These are phyloP conservation scores for Pleurotus citrinopileatus DNA, from an alignment of 768 basidiomycete genomes.

Conservation along the genomic window DNA sequence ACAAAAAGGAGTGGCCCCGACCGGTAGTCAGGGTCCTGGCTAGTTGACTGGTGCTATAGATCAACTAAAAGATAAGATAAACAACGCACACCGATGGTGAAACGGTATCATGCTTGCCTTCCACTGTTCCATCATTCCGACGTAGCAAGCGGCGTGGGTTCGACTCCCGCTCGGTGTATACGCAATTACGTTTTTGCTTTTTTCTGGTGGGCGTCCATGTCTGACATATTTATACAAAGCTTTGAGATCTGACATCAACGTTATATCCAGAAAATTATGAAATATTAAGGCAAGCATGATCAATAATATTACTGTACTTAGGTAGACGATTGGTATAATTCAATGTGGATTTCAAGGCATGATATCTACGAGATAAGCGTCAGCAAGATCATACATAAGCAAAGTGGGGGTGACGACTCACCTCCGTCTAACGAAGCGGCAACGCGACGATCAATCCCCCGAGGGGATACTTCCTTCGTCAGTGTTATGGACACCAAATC, in stretches of 20 bases:
- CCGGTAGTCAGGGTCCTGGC: too few species aligned
- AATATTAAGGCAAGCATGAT: constrained; percentile 5
- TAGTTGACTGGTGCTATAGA: too few species aligned
- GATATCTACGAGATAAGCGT: not conserved
- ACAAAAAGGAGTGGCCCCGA: too few species aligned
- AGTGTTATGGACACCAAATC: constrained; percentile 4
- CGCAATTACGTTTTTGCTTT: too few species aligned
- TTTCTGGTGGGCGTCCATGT: too few species aligned
- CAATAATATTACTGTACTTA: constrained; percentile 9
- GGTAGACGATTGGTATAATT: not conserved
- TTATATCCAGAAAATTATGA: constrained; percentile 1
- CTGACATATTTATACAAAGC: too few species aligned
- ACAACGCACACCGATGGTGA: too few species aligned
- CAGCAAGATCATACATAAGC: not conserved
- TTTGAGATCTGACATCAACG: too few species aligned
- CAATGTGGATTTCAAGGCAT: not conserved
- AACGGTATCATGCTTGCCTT: constrained; percentile 10
- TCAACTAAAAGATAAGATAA: too few species aligned
- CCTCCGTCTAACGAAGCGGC: not conserved
- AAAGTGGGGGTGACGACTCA: not conserved
- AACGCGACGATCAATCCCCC: not conserved
- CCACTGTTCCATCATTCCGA: not conserved
- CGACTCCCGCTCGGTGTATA: constrained; percentile 9
- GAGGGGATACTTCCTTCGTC: not conserved
- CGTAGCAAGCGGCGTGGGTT: constrained; percentile 6